Conservation (phyloP, 2,329 filamentous ascomycete genomes). For the Coniochaeta sp. region DNA sequence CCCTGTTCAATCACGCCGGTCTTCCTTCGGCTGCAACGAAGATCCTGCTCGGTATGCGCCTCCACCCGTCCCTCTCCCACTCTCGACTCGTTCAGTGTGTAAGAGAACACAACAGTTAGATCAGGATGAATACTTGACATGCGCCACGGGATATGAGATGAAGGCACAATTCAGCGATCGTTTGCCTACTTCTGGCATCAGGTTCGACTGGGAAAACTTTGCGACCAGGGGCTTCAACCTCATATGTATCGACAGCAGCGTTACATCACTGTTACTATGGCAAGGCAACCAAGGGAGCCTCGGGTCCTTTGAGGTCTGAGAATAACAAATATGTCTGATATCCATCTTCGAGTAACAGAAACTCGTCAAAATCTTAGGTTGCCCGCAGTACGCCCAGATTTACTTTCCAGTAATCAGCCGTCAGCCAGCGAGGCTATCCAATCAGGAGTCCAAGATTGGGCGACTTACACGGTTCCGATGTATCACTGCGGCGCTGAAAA, state of each 20-base stretch:
- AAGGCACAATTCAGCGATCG: background rate
- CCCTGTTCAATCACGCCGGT: background rate
- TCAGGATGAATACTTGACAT: too few species aligned
- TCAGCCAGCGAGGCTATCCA: background rate
- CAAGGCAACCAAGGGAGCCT: background rate
- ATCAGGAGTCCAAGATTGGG: background rate
- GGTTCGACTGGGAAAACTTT: too few species aligned
- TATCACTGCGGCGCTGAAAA: background rate
- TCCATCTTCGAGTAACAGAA: background rate
- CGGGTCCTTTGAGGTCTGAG: background rate
- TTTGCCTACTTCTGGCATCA: background rate
- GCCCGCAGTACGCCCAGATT: background rate
- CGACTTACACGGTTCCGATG: background rate
- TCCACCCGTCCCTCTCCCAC: background rate
- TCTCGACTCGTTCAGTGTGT: too few species aligned
- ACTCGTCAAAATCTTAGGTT: background rate
- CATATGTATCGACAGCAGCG: background rate
- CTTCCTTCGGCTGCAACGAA: background rate
- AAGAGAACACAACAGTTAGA: too few species aligned
- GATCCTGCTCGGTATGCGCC: background rate
- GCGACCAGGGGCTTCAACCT: background rate
- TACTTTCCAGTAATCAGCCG: background rate
- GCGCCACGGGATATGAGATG: too few species aligned
- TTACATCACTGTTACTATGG: background rate
- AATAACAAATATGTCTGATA: background rate